Evolutionary conservation across 768 basidiomycete genomes (phyloP).

Genomic region (Amanita subjunquillea): DNA sequence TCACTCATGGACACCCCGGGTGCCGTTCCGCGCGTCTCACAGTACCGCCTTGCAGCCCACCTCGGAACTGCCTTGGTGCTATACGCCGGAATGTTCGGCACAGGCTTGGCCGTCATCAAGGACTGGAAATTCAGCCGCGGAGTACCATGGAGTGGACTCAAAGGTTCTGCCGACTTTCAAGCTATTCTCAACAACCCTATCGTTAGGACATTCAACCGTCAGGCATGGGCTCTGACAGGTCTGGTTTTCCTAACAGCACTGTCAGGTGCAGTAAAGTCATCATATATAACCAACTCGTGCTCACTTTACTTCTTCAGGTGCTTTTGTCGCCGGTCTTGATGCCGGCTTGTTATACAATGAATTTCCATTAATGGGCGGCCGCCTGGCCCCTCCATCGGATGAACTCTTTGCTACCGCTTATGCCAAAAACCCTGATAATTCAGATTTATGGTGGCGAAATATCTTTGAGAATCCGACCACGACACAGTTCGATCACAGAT

Average conservation of each 20-base stretch:
- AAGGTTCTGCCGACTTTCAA: slow-evolving; percentile 26
- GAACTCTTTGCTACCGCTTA: slow-evolving; percentile 78
- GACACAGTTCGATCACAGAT: slow-evolving; percentile 93
- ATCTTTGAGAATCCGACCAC: slow-evolving; percentile 96
- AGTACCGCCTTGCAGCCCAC: slow-evolving; percentile 93
- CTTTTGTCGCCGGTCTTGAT: slow-evolving; percentile 96
- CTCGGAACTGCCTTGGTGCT: slow-evolving; percentile 84
- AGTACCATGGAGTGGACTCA: slow-evolving; percentile 48
- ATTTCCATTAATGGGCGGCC: slow-evolving; percentile 93
- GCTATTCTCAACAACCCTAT: slow-evolving; percentile 42
- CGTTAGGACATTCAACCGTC: slow-evolving; percentile 46
- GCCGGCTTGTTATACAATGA: slow-evolving; percentile 98
- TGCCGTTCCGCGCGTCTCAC: slow-evolving; percentile 89
- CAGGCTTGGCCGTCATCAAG: slow-evolving; percentile 62
- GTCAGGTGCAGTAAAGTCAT: slow-evolving; percentile 49
- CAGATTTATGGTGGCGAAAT: slow-evolving; percentile 92
- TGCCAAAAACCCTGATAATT: slow-evolving; percentile 54
- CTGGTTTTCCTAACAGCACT: slow-evolving; percentile 88
- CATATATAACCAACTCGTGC: not conserved
- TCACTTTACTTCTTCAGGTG: slow-evolving; percentile 41
- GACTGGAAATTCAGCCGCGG: slow-evolving; percentile 68
- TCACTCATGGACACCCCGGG: slow-evolving; percentile 71
- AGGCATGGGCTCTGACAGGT: slow-evolving; percentile 53
- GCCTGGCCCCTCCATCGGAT: slow-evolving; percentile 66
- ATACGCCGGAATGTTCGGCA: slow-evolving; percentile 88